Base-by-base conservation (phyloP, 1,284 basidiomycete species). In the Sporisorium scitamineum region DNA sequence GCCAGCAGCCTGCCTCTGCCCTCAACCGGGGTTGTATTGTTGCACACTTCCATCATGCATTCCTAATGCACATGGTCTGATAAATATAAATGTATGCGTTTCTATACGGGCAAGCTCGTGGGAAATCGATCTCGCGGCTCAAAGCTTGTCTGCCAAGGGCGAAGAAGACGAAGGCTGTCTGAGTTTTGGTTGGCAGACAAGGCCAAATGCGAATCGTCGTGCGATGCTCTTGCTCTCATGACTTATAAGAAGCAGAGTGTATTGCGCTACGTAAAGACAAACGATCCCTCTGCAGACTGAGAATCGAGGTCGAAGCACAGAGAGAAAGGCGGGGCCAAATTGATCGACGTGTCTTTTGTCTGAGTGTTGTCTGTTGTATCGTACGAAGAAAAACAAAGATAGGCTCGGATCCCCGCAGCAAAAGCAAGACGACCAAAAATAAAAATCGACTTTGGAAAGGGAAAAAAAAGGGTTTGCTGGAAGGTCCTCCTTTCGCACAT, bases 401-500 rank as follows among this genome's bases (percentile, higher is more conserved):
- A 13, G 18, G 27, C 29, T 31, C n/a, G 50, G 32, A 37, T 20
- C 24, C 51, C 51, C 32, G 51, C 51, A 53, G 51, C 51, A 53
- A 42, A 20, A 42, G 45, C 16, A 47, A 24, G 45, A 18, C n/a
- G n/a, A 42, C n/a, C n/a, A n/a, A 42, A 18, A n/a, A 39, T 10
- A 39, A 39, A n/a, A n/a, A 18, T n/a, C n/a, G n/a, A n/a, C n/a
- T n/a, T n/a, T n/a, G 2, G 41, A 50, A 50, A 20, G 20, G 16
- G n/a, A 31, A 50, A 50, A 31, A 20, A 31, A 32, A 50, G 48
- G 48, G 29, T 50, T 50, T 50, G 48, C 48, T 50, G 48, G 48
- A 50, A 50, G 45, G 24, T 27, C 45, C 26, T 22, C 13, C 5
- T 20, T 31, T 16, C 3, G 4, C 48, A 50, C 27, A 20, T 27